These are phyloP conservation scores for Phytophthora podocarpi DNA, from an alignment of 352 stramenopile genomes.

Conservation along the genomic window DNA sequence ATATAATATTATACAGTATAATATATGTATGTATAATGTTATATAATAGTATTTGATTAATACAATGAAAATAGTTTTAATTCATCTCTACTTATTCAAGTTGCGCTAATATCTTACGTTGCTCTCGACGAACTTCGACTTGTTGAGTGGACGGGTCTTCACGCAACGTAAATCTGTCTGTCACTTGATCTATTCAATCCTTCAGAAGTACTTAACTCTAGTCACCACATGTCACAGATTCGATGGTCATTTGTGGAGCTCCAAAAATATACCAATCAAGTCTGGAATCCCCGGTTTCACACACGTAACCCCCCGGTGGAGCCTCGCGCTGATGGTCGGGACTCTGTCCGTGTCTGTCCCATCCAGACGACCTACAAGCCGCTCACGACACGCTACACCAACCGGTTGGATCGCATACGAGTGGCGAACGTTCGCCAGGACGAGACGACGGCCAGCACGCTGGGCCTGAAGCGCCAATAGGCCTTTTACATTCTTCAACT, in stretches of 20 bases:
- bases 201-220: not conserved
- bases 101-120: too few species aligned
- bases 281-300: too few species aligned
- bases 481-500: conserved; percentile 63
- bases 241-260: conserved; percentile 2
- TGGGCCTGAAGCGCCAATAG: conserved; percentile 41
- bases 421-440: conserved; percentile 58
- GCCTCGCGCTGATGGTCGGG: conserved; percentile 16
- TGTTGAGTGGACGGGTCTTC: conserved; percentile 11
- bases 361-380: conserved; percentile 35
- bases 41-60: too few species aligned
- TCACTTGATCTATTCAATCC: too few species aligned
- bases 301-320: conserved; percentile 8
- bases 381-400: conserved; percentile 64
- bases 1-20: too few species aligned
- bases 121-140: conserved; percentile 13
- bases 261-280: too few species aligned
- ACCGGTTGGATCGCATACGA: conserved; percentile 57
- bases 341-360: conserved; percentile 24
- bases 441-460: conserved; percentile 32
- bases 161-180: not conserved
- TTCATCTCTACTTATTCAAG: too few species aligned
- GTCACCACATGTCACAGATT: conserved; percentile 16
- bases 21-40: too few species aligned
- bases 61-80: too few species aligned